Evolutionary conservation across 805 yeast species (phyloP).

Genomic region (Wickerhamomyces silvicola): DNA sequence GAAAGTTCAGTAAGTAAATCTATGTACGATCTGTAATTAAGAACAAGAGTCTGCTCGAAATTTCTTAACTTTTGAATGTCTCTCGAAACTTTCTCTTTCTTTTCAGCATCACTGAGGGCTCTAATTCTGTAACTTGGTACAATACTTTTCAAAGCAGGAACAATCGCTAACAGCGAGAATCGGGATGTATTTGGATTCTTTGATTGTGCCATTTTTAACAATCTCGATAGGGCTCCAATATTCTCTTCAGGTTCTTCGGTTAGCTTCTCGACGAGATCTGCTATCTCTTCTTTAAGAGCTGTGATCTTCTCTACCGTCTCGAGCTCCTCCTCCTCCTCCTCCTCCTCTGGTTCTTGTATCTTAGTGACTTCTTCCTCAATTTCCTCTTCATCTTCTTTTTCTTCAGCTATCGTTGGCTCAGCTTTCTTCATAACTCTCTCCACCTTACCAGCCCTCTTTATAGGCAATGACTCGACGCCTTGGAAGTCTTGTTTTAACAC

Average conservation of each 20-base stretch:
- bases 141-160: slow-evolving; percentile 77
- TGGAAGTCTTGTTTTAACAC: slow-evolving; percentile 36
- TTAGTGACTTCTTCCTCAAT: slow-evolving; percentile 22
- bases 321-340: slow-evolving; percentile 25
- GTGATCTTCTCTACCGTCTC: slow-evolving; percentile 50
- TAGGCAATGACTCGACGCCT: slow-evolving; percentile 69
- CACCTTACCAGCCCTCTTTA: slow-evolving; percentile 70
- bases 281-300: slow-evolving; percentile 74
- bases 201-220: slow-evolving; percentile 65
- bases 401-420: slow-evolving; percentile 18
- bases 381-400: slow-evolving; percentile 7
- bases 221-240: slow-evolving; percentile 53
- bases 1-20: slow-evolving; percentile 42
- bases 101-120: too few relatives aligned
- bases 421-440: slow-evolving; percentile 49
- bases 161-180: slow-evolving; percentile 69
- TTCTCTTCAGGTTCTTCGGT: slow-evolving; percentile 90
- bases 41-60: slow-evolving; percentile 74
- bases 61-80: slow-evolving; percentile 74
- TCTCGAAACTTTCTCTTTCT: slow-evolving; percentile 71
- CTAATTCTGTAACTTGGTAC: slow-evolving; percentile 88
- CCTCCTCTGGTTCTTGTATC: slow-evolving; percentile 21
- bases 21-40: slow-evolving; percentile 63
- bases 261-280: slow-evolving; percentile 68
- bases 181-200: slow-evolving; percentile 60